A percentile compares a stretch with the other conserved stretches of the same genome.
phyloP scores from a whole-genome alignment of 2,329 filamentous ascomycete species.

The Sporothrix pallida region DNA sequence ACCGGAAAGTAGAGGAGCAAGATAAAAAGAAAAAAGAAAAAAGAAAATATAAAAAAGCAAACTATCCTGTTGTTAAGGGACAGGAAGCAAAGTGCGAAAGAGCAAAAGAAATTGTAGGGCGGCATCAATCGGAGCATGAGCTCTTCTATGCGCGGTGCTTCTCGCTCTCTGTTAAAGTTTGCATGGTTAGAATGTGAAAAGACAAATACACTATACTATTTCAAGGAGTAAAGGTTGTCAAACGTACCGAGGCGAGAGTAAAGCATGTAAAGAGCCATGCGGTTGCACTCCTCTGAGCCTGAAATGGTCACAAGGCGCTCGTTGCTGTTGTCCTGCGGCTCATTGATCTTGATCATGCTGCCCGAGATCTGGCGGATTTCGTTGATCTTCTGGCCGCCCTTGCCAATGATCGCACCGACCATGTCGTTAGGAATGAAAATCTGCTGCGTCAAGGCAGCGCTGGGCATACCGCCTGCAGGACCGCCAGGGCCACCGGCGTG shows the following conservation, averaged over 20 bases:
- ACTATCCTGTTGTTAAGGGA: neutral
- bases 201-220: neutral
- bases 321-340: slow-evolving; percentile 98
- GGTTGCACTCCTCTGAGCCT: slow-evolving; percentile 96
- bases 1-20: slow-evolving; percentile 15
- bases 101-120: no score
- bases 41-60: no score
- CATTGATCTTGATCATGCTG: slow-evolving; percentile 99
- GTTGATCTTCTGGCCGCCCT: slow-evolving; percentile 98
- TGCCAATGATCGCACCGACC: slow-evolving; percentile 98
- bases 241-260: slow-evolving; percentile 90
- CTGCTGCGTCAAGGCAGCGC: slow-evolving; percentile 91
- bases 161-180: slow-evolving; percentile 66
- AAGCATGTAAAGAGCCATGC: slow-evolving; percentile 99
- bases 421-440: slow-evolving; percentile 99
- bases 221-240: slow-evolving; percentile 35
- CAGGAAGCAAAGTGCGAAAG: no score
- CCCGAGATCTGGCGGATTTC: slow-evolving; percentile 96
- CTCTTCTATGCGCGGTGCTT: slow-evolving; percentile 68
- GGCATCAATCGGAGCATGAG: neutral
- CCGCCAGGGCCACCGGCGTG: slow-evolving; percentile 45
- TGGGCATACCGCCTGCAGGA: slow-evolving; percentile 67
- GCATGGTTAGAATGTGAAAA: slow-evolving; percentile 10
- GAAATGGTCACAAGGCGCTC: slow-evolving; percentile 97
- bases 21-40: neutral